Percentiles rank a stretch among this genome's conserved stretches.
These are phyloP conservation scores for Coccomyxa sp. DNA, from an alignment of 139 green algal genomes.

Conservation along the genomic window DNA sequence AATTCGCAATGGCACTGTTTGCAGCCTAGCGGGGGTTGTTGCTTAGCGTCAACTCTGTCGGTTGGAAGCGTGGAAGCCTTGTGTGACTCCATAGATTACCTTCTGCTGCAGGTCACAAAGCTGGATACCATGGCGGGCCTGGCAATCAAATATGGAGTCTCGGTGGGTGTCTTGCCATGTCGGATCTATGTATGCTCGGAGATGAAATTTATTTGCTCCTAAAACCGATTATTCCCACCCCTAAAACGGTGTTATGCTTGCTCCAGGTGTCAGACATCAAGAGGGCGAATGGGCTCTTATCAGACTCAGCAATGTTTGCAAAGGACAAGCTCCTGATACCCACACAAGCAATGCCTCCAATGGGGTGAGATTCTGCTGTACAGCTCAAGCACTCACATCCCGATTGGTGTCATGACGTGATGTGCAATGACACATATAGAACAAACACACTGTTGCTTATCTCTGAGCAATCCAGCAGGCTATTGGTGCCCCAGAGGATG, in stretches of 20 bases:
- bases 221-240: not conserved
- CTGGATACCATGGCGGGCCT: constrained; percentile 80
- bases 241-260: not conserved
- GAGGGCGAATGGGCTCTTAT: constrained; percentile 73
- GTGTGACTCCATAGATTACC: no score
- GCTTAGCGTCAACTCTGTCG: not conserved
- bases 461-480: not conserved
- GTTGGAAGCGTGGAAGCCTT: no score
- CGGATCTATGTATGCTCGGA: no score
- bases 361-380: no score
- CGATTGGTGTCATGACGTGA: not conserved
- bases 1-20: not conserved
- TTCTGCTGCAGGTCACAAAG: constrained; percentile 63
- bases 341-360: constrained; percentile 37
- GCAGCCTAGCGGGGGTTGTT: not conserved
- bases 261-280: constrained; percentile 85
- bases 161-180: constrained; percentile 39
- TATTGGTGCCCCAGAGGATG: not conserved
- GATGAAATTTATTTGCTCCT: not conserved
- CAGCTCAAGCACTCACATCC: constrained; percentile 10
- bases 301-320: constrained; percentile 76
- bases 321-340: constrained; percentile 72
- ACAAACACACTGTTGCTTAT: not conserved
- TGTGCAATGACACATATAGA: not conserved
- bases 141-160: constrained; percentile 75